A percentile compares a stretch with the other conserved stretches of the same genome.
phyloP scores from a whole-genome alignment of 768 basidiomycete species.

The Asterophora parasitica region DNA sequence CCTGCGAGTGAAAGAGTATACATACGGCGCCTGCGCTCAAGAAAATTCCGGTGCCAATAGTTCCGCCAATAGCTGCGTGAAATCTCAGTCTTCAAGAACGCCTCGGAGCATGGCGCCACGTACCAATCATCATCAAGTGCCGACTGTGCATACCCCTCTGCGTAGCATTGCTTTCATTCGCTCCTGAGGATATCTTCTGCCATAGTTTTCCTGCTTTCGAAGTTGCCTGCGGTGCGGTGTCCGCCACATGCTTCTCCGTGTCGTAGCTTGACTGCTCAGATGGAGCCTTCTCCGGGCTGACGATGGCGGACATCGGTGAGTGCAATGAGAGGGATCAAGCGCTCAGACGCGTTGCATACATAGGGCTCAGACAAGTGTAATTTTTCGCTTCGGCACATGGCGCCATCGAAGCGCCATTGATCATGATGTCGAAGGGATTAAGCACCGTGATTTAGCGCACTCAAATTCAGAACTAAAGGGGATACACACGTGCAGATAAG shows the following conservation, averaged over 20 bases:
- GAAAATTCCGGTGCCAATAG: constrained; percentile 59
- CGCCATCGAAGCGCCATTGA: too few species aligned
- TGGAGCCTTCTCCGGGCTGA: too few species aligned
- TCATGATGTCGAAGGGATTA: too few species aligned
- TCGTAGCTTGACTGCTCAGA: constrained; percentile 1
- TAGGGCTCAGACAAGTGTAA: too few species aligned
- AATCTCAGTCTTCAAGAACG: background rate
- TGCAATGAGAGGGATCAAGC: too few species aligned
- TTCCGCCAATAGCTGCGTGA: constrained; percentile 47
- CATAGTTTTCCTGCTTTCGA: constrained; percentile 1
- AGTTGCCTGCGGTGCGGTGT: background rate
- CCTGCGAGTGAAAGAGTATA: background rate
- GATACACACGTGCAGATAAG: too few species aligned
- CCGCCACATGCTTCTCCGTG: background rate
- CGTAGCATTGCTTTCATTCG: constrained; percentile 19
- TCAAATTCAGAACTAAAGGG: too few species aligned
- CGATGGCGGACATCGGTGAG: too few species aligned
- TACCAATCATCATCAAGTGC: constrained; percentile 31
- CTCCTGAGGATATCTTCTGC: constrained; percentile 6
- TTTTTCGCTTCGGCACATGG: too few species aligned
- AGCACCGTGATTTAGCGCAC: too few species aligned
- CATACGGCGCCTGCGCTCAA: constrained; percentile 52
- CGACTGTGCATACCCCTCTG: constrained; percentile 26
- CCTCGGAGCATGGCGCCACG: background rate
- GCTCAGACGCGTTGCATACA: too few species aligned